Percentiles rank a stretch among this genome's conserved stretches.
Conservation (phyloP, 2,329 filamentous ascomycete genomes). For the Arthrobotrys megalospora region DNA sequence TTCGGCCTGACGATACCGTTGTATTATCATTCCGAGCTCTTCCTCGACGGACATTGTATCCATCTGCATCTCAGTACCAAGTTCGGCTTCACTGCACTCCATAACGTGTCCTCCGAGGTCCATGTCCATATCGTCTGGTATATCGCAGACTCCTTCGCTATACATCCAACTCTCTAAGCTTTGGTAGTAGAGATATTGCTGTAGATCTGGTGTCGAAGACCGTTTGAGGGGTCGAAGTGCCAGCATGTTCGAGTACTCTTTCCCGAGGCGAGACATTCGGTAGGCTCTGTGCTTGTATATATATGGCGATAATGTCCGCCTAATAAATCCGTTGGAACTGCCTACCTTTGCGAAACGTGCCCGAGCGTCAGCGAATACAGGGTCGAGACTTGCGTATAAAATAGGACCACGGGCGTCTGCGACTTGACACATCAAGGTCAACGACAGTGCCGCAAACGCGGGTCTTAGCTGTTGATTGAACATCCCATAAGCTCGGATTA, state of each 20-base stretch:
- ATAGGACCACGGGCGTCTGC: constrained; percentile 18
- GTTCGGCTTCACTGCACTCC: neutral
- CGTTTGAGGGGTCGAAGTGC: neutral
- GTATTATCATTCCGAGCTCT: neutral
- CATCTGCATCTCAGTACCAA: neutral
- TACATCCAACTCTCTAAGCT: constrained; percentile 27
- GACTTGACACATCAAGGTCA: neutral
- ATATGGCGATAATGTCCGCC: neutral
- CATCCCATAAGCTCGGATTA: neutral
- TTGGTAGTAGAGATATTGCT: constrained; percentile 14
- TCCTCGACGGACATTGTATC: neutral
- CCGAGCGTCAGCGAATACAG: neutral
- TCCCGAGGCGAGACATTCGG: neutral
- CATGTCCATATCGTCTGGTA: neutral
- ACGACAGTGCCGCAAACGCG: neutral
- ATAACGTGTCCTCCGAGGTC: neutral
- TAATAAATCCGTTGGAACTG: neutral
- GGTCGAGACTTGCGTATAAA: constrained; percentile 12
- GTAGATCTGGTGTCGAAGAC: constrained; percentile 20
- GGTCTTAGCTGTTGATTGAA: too few species aligned
- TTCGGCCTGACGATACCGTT: neutral
- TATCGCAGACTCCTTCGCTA: neutral
- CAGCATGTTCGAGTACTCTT: constrained; percentile 17
- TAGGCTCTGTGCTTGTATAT: neutral
- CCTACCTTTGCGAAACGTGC: neutral